Evolutionary conservation across 129 eudicot genomes (phyloP).

Genomic region (Glebionis coronaria): DNA sequence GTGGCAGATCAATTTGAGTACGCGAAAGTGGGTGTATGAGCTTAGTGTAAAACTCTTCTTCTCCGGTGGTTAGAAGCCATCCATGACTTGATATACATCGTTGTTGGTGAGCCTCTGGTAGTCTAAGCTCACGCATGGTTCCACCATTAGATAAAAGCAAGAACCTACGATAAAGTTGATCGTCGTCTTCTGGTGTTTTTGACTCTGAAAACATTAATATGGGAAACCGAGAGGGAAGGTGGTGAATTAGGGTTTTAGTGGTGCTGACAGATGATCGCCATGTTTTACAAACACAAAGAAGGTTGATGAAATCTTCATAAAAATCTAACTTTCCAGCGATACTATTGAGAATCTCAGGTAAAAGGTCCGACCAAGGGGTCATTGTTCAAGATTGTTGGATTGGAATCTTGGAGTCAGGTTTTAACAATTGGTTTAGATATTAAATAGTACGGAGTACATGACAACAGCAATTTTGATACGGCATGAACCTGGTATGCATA

Average conservation of each 20-base stretch:
- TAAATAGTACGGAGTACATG: too few relatives aligned
- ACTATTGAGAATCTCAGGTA: too few relatives aligned
- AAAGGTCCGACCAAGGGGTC: too few relatives aligned
- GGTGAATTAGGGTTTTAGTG: not conserved
- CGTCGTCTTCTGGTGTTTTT: not conserved
- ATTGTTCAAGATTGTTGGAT: too few relatives aligned
- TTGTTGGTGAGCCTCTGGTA: slow-evolving; percentile 15
- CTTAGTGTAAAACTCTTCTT: slow-evolving; percentile 6
- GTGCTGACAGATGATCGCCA: slow-evolving; percentile 12
- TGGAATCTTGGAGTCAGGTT: too few relatives aligned
- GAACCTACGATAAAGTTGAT: not conserved
- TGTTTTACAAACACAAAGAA: slow-evolving; percentile 10
- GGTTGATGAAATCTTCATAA: too few relatives aligned
- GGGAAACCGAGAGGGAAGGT: slow-evolving; percentile 11
- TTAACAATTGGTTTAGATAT: too few relatives aligned
- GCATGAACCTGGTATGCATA: too few relatives aligned
- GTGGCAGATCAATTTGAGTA: slow-evolving; percentile 19
- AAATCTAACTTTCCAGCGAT: too few relatives aligned
- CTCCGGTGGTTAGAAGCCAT: slow-evolving; percentile 17
- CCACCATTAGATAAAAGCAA: not conserved
- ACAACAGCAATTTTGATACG: too few relatives aligned
- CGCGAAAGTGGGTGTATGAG: slow-evolving; percentile 14
- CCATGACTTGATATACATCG: slow-evolving; percentile 13
- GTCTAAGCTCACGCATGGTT: not conserved
- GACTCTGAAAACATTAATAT: slow-evolving; percentile 14